Base-by-base conservation (phyloP, 768 basidiomycete genomes). In the Mycena metata region DNA sequence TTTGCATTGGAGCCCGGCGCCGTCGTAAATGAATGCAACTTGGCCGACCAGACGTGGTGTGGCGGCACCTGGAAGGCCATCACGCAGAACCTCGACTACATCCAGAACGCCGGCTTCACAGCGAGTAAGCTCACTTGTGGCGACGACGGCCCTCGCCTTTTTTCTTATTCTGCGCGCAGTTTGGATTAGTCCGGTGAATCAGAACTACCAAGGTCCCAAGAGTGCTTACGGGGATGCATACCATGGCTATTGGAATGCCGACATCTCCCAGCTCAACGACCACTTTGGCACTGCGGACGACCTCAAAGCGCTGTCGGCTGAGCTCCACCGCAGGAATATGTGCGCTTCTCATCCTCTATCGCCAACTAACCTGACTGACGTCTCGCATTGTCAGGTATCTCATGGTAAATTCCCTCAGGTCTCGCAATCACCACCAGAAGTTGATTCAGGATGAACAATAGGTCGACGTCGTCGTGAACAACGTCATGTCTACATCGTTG, bases 181-280 rank as follows among this genome's bases (percentile, higher is more conserved):
- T 51, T 95, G 93, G 93, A 94, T 94, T 67, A 92, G 91, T 67
- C 94, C 94, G 13, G 86, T 95, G 19, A 89, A 87, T 65, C 86
- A 93, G 78, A 94, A 94, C 76, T 93, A 91, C 67, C 79, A 91
- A 42, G 92, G 92, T 0, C 87, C 90, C 15, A 76, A 85, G 52
- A 89, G 92, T 3, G 81, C 87, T 0, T 95, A 94, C 76, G 93
- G 94, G 21, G 91, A 94, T 73, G 81, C 95, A 17, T 96, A 96
- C 79, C 94, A 95, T 73, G 94, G 94, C 19, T 95, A 95, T 79
- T 95, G 94, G 93, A 84, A 89, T 35, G 85, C 88, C 58, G 90
- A 95, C 73, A 83, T 87, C 11, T 80, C 86, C 26, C 72, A 84
- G 70, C 83, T 92, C 47, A 93, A 94, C 78, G 76, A 80, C 23